These are phyloP conservation scores for Cordyceps cateniannulata DNA, from an alignment of 2,329 filamentous ascomycete genomes.

Conservation along the genomic window DNA sequence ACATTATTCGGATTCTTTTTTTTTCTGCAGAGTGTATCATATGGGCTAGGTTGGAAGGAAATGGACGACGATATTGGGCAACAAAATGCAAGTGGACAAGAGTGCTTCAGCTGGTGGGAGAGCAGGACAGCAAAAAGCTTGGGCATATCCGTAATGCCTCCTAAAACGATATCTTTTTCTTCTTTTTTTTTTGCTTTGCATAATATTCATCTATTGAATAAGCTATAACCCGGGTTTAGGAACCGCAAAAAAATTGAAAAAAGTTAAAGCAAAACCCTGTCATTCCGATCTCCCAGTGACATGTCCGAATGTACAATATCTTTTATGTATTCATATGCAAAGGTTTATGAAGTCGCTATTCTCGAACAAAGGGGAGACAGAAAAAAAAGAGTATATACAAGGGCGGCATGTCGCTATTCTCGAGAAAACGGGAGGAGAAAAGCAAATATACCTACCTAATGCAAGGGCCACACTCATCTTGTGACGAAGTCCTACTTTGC, in stretches of 20 bases:
- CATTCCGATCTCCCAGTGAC: background rate
- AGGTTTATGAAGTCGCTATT: background rate
- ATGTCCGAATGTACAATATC: background rate
- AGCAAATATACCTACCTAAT: too few relatives aligned
- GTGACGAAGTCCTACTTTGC: slow-evolving; percentile 7
- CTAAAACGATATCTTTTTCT: background rate
- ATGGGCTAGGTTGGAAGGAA: background rate
- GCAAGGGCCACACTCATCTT: background rate
- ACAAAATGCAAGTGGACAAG: background rate
- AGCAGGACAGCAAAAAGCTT: background rate
- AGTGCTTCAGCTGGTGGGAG: background rate
- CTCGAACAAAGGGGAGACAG: background rate
- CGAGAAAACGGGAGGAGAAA: background rate
- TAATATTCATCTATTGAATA: background rate
- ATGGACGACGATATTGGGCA: background rate
- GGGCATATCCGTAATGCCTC: background rate
- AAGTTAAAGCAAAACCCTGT: background rate
- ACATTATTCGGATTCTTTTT: background rate
- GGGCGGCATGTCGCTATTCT: background rate
- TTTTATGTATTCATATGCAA: background rate
- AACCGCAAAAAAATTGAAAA: background rate
- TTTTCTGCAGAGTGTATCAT: slow-evolving; percentile 8
- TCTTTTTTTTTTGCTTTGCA: slow-evolving; percentile 2
- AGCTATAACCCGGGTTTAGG: background rate
- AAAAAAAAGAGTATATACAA: background rate